Conservation (phyloP, 345 rosid genomes). For the Syzygium aqueum region DNA sequence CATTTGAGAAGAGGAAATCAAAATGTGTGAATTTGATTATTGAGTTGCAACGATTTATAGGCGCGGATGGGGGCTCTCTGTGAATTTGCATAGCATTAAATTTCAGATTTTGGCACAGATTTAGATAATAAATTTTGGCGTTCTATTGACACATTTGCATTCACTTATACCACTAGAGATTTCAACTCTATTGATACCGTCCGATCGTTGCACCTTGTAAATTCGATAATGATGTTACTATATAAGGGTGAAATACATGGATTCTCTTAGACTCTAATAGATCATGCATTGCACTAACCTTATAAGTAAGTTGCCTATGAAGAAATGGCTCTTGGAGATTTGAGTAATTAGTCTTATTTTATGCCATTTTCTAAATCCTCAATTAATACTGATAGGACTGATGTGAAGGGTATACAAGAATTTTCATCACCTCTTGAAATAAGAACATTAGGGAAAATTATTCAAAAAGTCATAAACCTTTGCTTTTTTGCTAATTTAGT, state of each 20-base stretch:
- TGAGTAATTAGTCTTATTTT: background rate
- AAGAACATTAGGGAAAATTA: background rate
- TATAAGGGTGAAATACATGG: background rate
- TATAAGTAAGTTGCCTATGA: background rate
- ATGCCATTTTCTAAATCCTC: background rate
- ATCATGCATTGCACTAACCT: background rate
- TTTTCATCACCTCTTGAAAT: background rate
- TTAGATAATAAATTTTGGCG: background rate
- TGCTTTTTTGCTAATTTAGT: too few relatives aligned
- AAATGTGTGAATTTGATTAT: background rate
- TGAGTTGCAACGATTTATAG: background rate
- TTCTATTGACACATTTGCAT: background rate
- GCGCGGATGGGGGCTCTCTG: background rate
- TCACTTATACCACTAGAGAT: background rate
- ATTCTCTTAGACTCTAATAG: background rate
- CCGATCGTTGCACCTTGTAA: rapidly evolving
- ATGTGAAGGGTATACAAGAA: background rate
- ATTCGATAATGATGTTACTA: background rate
- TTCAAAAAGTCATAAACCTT: too few relatives aligned
- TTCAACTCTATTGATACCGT: background rate
- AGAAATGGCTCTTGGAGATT: background rate
- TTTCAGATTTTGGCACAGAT: background rate
- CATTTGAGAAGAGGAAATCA: background rate
- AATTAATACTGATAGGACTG: background rate
- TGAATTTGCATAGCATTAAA: background rate